Percentiles rank a stretch among this genome's conserved stretches.
These are phyloP conservation scores for Lactarius deliciosus DNA, from an alignment of 768 basidiomycete species.

Conservation along the genomic window DNA sequence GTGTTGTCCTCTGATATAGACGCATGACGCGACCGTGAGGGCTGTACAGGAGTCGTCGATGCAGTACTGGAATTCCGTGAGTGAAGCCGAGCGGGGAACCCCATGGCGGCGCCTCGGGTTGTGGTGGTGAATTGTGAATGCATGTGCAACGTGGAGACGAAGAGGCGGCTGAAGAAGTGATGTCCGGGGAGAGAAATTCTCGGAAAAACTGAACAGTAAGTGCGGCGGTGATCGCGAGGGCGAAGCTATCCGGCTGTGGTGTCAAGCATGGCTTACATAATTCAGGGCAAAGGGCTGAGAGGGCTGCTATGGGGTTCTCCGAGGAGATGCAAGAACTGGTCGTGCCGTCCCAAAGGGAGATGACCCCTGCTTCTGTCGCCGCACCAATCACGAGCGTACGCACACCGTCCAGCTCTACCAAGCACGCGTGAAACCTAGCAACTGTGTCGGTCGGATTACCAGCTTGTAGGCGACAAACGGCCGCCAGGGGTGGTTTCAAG, in stretches of 20 bases:
- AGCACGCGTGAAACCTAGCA: constrained; percentile 52
- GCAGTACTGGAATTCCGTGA: constrained; percentile 64
- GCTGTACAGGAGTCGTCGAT: constrained; percentile 43
- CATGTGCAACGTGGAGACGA: constrained; percentile 67
- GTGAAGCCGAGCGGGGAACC: constrained; percentile 47
- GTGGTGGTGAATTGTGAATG: constrained; percentile 47
- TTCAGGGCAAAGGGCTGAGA: constrained; percentile 58
- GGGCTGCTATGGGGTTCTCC: constrained; percentile 59
- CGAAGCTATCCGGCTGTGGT: constrained; percentile 61
- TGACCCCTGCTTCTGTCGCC: constrained; percentile 63
- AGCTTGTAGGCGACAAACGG: constrained; percentile 54
- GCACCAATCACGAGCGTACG: constrained; percentile 56
- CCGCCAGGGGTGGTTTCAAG: constrained; percentile 39
- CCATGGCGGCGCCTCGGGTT: constrained; percentile 41
- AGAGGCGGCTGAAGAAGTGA: not conserved
- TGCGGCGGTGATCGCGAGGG: constrained; percentile 64
- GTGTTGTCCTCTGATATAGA: constrained; percentile 50
- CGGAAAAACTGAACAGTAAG: constrained; percentile 65
- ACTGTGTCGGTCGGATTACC: constrained; percentile 60
- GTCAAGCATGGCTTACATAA: constrained; percentile 62
- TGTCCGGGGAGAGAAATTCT: constrained; percentile 51
- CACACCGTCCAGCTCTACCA: constrained; percentile 50
- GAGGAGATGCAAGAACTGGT: constrained; percentile 64
- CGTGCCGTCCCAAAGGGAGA: constrained; percentile 76
- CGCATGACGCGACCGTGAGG: constrained; percentile 49